A percentile compares a stretch with the other conserved stretches of the same genome.
phyloP scores from a whole-genome alignment of 345 rosid genomes.

The Heritiera fomes region DNA sequence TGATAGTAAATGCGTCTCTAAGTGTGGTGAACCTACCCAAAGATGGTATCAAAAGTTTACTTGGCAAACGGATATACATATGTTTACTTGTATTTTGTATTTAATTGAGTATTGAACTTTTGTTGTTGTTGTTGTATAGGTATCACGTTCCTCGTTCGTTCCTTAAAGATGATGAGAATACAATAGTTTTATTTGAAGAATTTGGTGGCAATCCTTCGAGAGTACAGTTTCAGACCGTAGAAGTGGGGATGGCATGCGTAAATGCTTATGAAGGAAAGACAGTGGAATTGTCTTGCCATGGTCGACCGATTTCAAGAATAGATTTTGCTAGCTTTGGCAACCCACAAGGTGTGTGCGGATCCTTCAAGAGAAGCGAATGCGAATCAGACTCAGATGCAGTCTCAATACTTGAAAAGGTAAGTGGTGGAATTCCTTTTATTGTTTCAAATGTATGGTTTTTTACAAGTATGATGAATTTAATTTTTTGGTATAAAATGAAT shows the following conservation, averaged over 20 bases:
- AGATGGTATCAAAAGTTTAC: constrained; percentile 33
- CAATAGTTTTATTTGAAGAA: constrained; percentile 60
- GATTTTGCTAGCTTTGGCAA: constrained; percentile 51
- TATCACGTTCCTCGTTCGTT: constrained; percentile 56
- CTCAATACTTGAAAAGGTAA: constrained; percentile 10
- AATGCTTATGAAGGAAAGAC: constrained; percentile 40
- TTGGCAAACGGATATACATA: no score
- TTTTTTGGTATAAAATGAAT: no score
- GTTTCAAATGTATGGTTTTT: no score
- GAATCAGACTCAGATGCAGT: constrained; percentile 21
- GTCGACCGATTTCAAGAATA: constrained; percentile 32
- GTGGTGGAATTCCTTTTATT: no score
- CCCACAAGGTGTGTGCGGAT: constrained; percentile 51
- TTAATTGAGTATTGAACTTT: neutral
- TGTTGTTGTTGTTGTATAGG: constrained; percentile 26
- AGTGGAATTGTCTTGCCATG: constrained; percentile 51
- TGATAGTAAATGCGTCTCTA: constrained; percentile 15
- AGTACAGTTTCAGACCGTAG: constrained; percentile 37
- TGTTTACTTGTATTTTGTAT: neutral
- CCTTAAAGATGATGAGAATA: constrained; percentile 36
- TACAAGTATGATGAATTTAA: no score
- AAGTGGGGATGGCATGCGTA: constrained; percentile 33
- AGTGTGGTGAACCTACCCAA: constrained; percentile 41
- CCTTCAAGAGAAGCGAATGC: constrained; percentile 40
- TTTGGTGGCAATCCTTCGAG: constrained; percentile 49